Base-by-base conservation (phyloP, 345 rosid genomes). In the Conringia planisiliqua region DNA sequence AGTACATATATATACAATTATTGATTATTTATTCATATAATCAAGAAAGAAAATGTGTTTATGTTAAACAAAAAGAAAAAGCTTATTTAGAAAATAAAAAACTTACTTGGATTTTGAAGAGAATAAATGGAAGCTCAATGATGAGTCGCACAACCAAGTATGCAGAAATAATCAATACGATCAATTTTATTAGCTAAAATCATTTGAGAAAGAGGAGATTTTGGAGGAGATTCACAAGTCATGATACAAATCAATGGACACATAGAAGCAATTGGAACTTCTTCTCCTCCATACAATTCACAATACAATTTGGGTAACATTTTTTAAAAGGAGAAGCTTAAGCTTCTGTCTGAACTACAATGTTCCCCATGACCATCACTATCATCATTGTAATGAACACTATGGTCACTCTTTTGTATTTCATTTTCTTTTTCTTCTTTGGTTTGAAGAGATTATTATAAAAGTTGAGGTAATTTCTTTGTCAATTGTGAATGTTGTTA, bases 171-270 rank as follows among this genome's bases (percentile, higher is more conserved):
- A 50, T 50, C 56, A 50, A 5, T 50, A 22, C 22, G 56, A 22
- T 50, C 56, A 3, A 10, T 50, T 50, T 50, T 30, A 14, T 50
- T 10, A 22, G 56, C 30, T 30, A 50, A 50, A 50, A 50, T 10
- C 56, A 50, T 22, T 50, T 22, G 56, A 22, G 56, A 50, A 11
- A n/a, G 13, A 50, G 56, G 56, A 32, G 35, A 26, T 58, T 32
- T 0, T 32, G 12, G 12, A 43, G 59, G 66, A 63, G 29, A 1
- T 29, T 64, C n/a, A 71, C 80, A 77, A 14, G 60, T 58, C 62
- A 0, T n/a, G 9, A 64, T 1, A 32, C 80, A 77, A 17, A 46
- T 27, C 0, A 77, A 20, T 47, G 80, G 80, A 65, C 80, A 77
- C 5, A 3, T 1, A 0, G 71, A 11, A 47, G 9, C 12, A 2